Conservation (phyloP, 2,329 filamentous ascomycete genomes). For the Raffaelea ambrosiae region DNA sequence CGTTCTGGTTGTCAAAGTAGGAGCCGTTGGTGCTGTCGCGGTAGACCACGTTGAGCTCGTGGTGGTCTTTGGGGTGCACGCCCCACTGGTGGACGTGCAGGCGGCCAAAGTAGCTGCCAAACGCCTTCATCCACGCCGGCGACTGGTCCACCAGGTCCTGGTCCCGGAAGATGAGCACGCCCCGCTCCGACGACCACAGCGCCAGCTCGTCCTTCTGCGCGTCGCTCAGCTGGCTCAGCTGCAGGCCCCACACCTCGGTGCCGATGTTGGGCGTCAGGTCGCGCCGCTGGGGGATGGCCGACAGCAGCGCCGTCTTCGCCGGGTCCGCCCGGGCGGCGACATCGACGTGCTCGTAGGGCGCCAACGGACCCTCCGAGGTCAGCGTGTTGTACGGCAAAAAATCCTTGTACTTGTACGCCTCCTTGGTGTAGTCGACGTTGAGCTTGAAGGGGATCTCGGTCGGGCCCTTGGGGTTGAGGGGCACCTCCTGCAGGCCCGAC, state of each 20-base stretch:
- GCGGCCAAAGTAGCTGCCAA: slow-evolving; percentile 44
- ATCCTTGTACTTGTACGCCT: slow-evolving; percentile 11
- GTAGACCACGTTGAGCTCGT: slow-evolving; percentile 64
- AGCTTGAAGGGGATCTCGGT: no score
- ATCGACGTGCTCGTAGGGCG: slow-evolving; percentile 10
- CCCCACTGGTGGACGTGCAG: no score
- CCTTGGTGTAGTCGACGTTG: no score
- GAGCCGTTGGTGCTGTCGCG: no score
- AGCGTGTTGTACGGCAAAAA: slow-evolving; percentile 10
- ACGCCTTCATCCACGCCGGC: slow-evolving; percentile 25
- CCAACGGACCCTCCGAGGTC: slow-evolving; percentile 5
- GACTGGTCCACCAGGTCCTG: slow-evolving; percentile 27
- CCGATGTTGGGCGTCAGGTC: slow-evolving; percentile 26
- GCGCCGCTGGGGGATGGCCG: slow-evolving; percentile 7
- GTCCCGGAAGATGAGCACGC: slow-evolving; percentile 25
- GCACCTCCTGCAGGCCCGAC: no score
- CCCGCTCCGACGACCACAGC: slow-evolving; percentile 27
- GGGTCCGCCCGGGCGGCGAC: slow-evolving; percentile 15
- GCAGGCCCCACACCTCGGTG: slow-evolving; percentile 30
- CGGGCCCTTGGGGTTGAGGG: no score
- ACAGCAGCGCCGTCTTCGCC: slow-evolving; percentile 17
- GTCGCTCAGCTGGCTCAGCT: slow-evolving; percentile 27
- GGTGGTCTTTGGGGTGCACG: slow-evolving; percentile 61
- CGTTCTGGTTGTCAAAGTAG: slow-evolving; percentile 59
- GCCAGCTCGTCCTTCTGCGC: slow-evolving; percentile 30